phyloP scores from a whole-genome alignment of 1,284 basidiomycete species.

The Ceratobasidium sp. region DNA sequence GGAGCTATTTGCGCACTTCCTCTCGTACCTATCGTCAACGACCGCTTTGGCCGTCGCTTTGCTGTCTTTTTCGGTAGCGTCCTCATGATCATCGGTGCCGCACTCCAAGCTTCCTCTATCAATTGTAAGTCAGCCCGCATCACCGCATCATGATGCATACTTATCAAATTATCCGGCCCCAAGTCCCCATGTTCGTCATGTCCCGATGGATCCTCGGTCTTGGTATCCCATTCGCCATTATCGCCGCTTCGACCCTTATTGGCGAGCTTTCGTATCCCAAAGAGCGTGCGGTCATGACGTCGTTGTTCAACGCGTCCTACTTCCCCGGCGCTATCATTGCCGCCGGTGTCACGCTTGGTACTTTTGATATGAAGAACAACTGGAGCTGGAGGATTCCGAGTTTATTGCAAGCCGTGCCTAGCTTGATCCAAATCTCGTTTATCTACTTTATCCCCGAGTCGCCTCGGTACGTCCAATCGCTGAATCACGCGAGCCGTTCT shows the following conservation, averaged over 20 bases:
- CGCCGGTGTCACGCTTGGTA: conserved; percentile 57
- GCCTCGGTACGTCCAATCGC: conserved; percentile 52
- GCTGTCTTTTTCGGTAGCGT: conserved; percentile 58
- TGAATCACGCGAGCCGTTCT: background rate
- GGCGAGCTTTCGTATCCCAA: conserved; percentile 62
- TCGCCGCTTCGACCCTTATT: conserved; percentile 58
- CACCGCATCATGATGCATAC: no score
- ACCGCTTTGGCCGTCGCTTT: conserved; percentile 54
- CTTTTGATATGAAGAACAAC: conserved; percentile 57
- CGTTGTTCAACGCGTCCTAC: conserved; percentile 54
- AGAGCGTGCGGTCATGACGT: conserved; percentile 58
- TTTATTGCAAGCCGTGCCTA: conserved; percentile 63
- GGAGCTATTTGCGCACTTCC: conserved; percentile 61
- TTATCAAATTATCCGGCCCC: background rate
- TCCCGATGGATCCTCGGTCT: conserved; percentile 57
- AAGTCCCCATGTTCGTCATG: conserved; percentile 62
- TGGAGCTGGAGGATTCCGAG: conserved; percentile 66
- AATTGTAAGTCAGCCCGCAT: conserved; percentile 2
- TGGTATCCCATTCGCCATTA: conserved; percentile 60
- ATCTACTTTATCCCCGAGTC: conserved; percentile 64
- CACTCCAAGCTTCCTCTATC: conserved; percentile 52
- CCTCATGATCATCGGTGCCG: conserved; percentile 58
- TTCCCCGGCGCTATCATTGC: conserved; percentile 58
- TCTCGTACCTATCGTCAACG: conserved; percentile 55
- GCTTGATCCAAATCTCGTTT: conserved; percentile 57